A percentile compares a stretch with the other conserved stretches of the same genome.
phyloP scores from a whole-genome alignment of 306 rosid genomes.

The Alnus rubra region DNA sequence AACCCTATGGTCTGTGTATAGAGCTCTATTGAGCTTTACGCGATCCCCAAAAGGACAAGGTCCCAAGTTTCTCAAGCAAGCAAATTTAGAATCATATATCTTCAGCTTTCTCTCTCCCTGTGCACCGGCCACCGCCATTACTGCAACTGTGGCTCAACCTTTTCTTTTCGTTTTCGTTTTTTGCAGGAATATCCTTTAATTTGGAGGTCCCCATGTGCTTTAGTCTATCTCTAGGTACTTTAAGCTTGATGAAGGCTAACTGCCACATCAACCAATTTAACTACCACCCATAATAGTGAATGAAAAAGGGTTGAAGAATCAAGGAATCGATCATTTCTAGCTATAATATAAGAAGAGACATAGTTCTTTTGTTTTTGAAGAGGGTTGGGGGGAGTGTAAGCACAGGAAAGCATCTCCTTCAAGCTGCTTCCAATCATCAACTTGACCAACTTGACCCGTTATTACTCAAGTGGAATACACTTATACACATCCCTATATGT shows the following conservation, averaged over 20 bases:
- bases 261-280: slow-evolving; percentile 21
- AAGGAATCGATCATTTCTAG: not conserved
- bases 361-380: not conserved
- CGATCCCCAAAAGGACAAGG: slow-evolving; percentile 41
- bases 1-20: slow-evolving; percentile 7
- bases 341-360: not conserved
- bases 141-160: not conserved
- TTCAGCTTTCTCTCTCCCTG: slow-evolving; percentile 28
- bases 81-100: slow-evolving; percentile 41
- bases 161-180: slow-evolving; percentile 24
- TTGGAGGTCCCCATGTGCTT: slow-evolving; percentile 18
- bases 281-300: not conserved
- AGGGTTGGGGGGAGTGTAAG: not conserved
- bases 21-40: slow-evolving; percentile 53
- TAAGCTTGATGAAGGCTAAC: slow-evolving; percentile 27
- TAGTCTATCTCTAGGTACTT: not conserved
- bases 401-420: too few relatives aligned
- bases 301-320: slow-evolving; percentile 1
- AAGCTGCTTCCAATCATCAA: too few relatives aligned
- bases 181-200: slow-evolving; percentile 16
- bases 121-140: slow-evolving; percentile 23
- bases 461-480: too few relatives aligned
- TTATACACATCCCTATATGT: too few relatives aligned
- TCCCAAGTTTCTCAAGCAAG: slow-evolving; percentile 48
- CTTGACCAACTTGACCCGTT: too few relatives aligned